A percentile compares a stretch with the other conserved stretches of the same genome.
Conservation (phyloP, 805 yeast genomes). For the Metschnikowia continentalis region DNA sequence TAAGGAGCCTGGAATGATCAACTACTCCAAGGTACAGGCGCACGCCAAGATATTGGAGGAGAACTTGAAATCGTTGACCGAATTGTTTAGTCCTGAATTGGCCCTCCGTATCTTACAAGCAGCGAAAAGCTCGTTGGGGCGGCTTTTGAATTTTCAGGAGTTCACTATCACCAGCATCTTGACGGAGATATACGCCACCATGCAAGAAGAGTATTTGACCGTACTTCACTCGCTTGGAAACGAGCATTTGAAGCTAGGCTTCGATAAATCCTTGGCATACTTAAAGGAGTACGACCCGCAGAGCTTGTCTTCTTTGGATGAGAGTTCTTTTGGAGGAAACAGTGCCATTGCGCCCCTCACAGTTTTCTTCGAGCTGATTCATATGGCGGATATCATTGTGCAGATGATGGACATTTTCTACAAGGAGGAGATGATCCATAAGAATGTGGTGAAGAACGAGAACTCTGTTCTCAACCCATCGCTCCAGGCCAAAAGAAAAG, state of each 20-base stretch:
- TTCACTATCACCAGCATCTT: slow-evolving; percentile 33
- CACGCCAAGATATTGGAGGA: slow-evolving; percentile 71
- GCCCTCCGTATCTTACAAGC: slow-evolving; percentile 66
- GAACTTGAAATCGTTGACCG: slow-evolving; percentile 70
- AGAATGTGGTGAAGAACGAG: slow-evolving; percentile 60
- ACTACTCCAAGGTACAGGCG: slow-evolving; percentile 69
- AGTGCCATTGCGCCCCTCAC: slow-evolving; percentile 75
- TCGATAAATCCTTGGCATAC: slow-evolving; percentile 70
- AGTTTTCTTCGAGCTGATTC: slow-evolving; percentile 84
- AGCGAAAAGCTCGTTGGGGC: slow-evolving; percentile 60
- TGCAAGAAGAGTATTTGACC: slow-evolving; percentile 62
- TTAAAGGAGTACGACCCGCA: slow-evolving; percentile 68
- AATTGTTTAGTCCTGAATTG: slow-evolving; percentile 75
- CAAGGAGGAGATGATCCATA: slow-evolving; percentile 68
- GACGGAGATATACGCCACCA: slow-evolving; percentile 34
- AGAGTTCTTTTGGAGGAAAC: slow-evolving; percentile 12
- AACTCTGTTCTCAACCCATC: slow-evolving; percentile 75
- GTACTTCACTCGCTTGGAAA: slow-evolving; percentile 60
- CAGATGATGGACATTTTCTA: slow-evolving; percentile 91
- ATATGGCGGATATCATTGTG: slow-evolving; percentile 85
- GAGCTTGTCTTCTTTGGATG: slow-evolving; percentile 23
- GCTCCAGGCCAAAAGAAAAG: slow-evolving; percentile 70
- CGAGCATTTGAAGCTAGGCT: slow-evolving; percentile 80
- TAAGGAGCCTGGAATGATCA: slow-evolving; percentile 7
- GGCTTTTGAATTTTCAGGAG: slow-evolving; percentile 40